Percentiles rank a stretch among this genome's conserved stretches.
These are phyloP conservation scores for Filobasidium floriforme DNA, from an alignment of 768 basidiomycete genomes.

Conservation along the genomic window DNA sequence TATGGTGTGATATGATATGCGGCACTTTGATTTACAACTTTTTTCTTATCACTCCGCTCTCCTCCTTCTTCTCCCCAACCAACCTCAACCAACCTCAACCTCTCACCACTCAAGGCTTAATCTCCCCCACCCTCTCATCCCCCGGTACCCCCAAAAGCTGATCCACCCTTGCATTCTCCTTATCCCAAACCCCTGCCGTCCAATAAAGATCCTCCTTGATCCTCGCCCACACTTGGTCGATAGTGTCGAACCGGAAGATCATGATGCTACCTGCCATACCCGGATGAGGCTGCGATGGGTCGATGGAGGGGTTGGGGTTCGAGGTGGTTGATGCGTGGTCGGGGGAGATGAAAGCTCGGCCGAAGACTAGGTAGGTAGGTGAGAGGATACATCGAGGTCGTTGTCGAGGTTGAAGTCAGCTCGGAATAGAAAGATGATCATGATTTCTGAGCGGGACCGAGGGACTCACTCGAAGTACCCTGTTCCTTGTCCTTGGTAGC, in stretches of 20 bases:
- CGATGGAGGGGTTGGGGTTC: not conserved
- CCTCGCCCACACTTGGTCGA: constrained; percentile 30
- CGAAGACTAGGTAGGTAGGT: constrained; percentile 24
- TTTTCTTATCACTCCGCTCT: no score
- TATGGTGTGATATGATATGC: no score
- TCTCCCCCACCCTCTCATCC: constrained; percentile 8
- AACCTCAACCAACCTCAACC: no score
- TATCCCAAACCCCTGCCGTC: constrained; percentile 41
- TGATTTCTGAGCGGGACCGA: no score
- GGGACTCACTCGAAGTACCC: constrained; percentile 28
- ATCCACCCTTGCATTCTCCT: constrained; percentile 33
- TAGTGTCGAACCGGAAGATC: constrained; percentile 30
- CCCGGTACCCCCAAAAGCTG: constrained; percentile 28
- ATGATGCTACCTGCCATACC: constrained; percentile 29
- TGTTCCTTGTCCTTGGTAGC: constrained; percentile 28
- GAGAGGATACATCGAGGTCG: not conserved
- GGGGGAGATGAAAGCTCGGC: constrained; percentile 26
- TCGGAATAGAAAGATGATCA: no score
- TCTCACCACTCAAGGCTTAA: no score
- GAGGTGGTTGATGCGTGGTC: constrained; percentile 18
- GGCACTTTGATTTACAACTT: no score
- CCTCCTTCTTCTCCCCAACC: no score
- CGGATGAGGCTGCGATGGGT: constrained; percentile 12
- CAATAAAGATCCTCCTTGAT: constrained; percentile 39
- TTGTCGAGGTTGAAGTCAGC: not conserved